Percentiles rank a stretch among this genome's conserved stretches.
phyloP scores from a whole-genome alignment of 1,284 basidiomycete genomes.

The Tilletia horrida region DNA sequence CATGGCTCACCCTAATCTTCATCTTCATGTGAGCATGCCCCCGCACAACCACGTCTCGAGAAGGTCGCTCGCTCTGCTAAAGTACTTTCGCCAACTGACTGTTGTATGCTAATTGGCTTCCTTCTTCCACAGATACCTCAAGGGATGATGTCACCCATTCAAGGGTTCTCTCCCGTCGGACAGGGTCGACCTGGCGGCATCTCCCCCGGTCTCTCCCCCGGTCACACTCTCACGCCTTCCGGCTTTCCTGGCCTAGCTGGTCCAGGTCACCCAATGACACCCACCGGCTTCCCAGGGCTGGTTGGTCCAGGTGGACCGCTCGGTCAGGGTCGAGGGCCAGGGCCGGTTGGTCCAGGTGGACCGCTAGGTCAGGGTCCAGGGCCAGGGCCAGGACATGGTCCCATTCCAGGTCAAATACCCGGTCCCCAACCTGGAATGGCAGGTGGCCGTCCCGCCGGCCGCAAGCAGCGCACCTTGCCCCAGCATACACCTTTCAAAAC shows the following conservation, averaged over 20 bases:
- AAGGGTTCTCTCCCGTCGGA: conserved; percentile 4
- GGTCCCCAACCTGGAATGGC: too few species aligned
- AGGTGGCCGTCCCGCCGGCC: conserved; percentile 8
- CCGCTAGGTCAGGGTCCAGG: not conserved
- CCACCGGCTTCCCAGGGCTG: too few species aligned
- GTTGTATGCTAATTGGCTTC: not conserved
- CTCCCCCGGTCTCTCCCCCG: not conserved
- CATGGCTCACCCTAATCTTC: conserved; percentile 16
- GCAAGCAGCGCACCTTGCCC: not conserved
- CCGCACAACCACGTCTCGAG: too few species aligned
- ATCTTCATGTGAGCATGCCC: conserved; percentile 4
- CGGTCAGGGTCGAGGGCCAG: not conserved
- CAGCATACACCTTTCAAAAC: conserved; percentile 39
- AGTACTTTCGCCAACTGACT: not conserved
- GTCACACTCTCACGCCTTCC: too few species aligned
- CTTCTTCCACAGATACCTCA: conserved; percentile 12
- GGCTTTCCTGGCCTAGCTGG: too few species aligned
- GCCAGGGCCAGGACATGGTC: too few species aligned
- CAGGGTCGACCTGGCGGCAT: not conserved
- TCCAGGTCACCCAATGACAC: too few species aligned
- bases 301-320: not conserved
- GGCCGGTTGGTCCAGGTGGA: not conserved
- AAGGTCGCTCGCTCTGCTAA: not conserved
- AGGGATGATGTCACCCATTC: conserved; percentile 9
- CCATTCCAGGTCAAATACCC: too few species aligned